These are phyloP conservation scores for Didymella glomerata DNA, from an alignment of 2,329 filamentous ascomycete species.

Conservation along the genomic window DNA sequence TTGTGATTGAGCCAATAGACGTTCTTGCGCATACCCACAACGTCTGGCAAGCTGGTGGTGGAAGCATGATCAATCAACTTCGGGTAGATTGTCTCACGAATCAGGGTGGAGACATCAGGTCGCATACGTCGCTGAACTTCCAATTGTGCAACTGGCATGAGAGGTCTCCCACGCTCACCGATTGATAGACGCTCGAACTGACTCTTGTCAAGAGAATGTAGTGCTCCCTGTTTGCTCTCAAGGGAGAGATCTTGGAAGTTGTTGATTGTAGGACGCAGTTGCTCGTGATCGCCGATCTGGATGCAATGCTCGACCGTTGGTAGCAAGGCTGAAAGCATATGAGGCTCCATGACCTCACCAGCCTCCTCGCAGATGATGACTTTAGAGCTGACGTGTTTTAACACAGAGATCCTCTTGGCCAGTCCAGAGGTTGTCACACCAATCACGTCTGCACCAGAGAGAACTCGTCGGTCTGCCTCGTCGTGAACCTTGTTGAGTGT, in stretches of 20 bases:
- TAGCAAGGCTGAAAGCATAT: conserved; percentile 67
- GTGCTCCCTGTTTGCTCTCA: conserved; percentile 57
- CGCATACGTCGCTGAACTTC: conserved; percentile 72
- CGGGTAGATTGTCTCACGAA: conserved; percentile 67
- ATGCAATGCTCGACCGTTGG: conserved; percentile 69
- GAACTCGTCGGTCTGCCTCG: conserved; percentile 53
- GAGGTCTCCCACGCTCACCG: conserved; percentile 30
- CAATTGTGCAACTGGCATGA: conserved; percentile 51
- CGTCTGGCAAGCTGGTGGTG: conserved; percentile 54
- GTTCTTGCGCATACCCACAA: conserved; percentile 62
- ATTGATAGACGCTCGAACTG: conserved; percentile 67
- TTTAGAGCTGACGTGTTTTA: conserved; percentile 62
- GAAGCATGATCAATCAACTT: conserved; percentile 60
- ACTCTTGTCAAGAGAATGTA: conserved; percentile 66
- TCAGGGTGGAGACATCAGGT: conserved; percentile 67
- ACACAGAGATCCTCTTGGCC: conserved; percentile 61
- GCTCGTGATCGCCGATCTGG: conserved; percentile 70
- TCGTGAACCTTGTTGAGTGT: conserved; percentile 37
- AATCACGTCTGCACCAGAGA: conserved; percentile 60
- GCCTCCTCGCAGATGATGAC: conserved; percentile 74
- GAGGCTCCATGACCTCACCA: conserved; percentile 72
- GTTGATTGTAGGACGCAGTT: conserved; percentile 67
- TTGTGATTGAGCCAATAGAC: conserved; percentile 71
- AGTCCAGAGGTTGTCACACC: conserved; percentile 69
- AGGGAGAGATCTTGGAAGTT: conserved; percentile 62